phyloP scores from a whole-genome alignment of 768 basidiomycete species.

The Suillus spraguei region DNA sequence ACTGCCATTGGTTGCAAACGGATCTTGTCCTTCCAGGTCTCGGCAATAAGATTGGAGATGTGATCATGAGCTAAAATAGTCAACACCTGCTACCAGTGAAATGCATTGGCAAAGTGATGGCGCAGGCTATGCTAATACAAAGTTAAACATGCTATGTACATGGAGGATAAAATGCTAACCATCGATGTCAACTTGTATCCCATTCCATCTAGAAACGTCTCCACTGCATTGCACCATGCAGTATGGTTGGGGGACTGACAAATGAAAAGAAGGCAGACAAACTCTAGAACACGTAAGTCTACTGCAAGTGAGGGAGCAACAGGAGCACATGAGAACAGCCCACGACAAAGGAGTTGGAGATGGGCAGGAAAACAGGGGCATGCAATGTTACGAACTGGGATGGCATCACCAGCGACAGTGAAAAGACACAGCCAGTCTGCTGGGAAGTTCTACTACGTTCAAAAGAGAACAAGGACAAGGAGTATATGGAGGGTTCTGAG shows the following conservation, averaged over 20 bases:
- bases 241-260: slow-evolving; percentile 18
- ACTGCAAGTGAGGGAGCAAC: slow-evolving; percentile 28
- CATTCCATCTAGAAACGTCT: slow-evolving; percentile 16
- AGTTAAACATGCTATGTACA: background rate
- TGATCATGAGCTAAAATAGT: slow-evolving; percentile 20
- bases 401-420: no score
- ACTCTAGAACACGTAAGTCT: slow-evolving; percentile 34
- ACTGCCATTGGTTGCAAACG: background rate
- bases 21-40: slow-evolving; percentile 4
- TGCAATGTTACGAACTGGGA: no score
- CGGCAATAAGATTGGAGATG: slow-evolving; percentile 5
- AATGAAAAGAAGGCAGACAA: slow-evolving; percentile 20
- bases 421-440: no score
- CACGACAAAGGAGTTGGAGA: slow-evolving; percentile 24
- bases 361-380: slow-evolving; percentile 22
- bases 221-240: slow-evolving; percentile 18
- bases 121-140: slow-evolving; percentile 26
- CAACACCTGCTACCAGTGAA: slow-evolving; percentile 27
- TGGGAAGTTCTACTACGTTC: no score
- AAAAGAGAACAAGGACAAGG: no score
- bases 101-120: slow-evolving; percentile 23
- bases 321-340: slow-evolving; percentile 27
- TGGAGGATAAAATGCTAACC: background rate
- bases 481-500: no score
- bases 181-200: slow-evolving; percentile 7